phyloP scores from a whole-genome alignment of 2,329 filamentous ascomycete species.

The Coniochaeta prunicola region DNA sequence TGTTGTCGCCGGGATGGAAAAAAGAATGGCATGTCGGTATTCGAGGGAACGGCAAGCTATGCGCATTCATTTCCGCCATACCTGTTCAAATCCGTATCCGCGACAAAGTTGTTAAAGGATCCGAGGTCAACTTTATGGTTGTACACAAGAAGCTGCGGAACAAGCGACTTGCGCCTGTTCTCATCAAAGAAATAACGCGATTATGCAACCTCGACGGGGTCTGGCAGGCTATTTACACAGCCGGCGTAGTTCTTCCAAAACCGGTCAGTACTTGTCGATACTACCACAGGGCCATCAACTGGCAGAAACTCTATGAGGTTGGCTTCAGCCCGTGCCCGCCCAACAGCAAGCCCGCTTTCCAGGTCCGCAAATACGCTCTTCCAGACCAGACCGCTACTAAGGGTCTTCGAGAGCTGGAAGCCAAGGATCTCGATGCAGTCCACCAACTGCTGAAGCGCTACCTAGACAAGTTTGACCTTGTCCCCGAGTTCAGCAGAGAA shows the following conservation, averaged over 20 bases:
- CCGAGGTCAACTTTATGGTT: conserved; percentile 97
- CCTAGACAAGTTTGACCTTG: conserved; percentile 72
- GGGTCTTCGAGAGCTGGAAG: conserved; percentile 74
- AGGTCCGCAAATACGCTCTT: conserved; percentile 79
- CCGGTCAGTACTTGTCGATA: conserved; percentile 92
- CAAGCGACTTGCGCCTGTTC: conserved; percentile 84
- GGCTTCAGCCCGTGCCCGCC: conserved; percentile 85
- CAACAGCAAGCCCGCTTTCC: conserved; percentile 76
- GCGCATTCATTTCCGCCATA: conserved; percentile 93
- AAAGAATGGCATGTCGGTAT: conserved; percentile 95
- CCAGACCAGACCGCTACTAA: conserved; percentile 65
- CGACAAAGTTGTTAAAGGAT: conserved; percentile 65
- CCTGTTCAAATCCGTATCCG: conserved; percentile 78
- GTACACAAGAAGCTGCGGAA: conserved; percentile 96
- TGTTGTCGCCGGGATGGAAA: conserved; percentile 91
- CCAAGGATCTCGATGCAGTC: conserved; percentile 70
- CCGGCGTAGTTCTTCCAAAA: conserved; percentile 81
- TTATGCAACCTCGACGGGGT: conserved; percentile 80
- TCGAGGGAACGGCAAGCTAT: conserved; percentile 75
- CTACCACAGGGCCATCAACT: conserved; percentile 89
- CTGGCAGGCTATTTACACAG: conserved; percentile 95
- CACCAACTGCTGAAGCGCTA: conserved; percentile 70
- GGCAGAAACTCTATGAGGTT: conserved; percentile 91
- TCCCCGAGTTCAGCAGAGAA: conserved; percentile 69
- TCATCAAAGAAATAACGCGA: conserved; percentile 97